Evolutionary conservation across 495 filamentous ascomycete genomes (phyloP).

Genomic region (Aspergillus kassunensis): DNA sequence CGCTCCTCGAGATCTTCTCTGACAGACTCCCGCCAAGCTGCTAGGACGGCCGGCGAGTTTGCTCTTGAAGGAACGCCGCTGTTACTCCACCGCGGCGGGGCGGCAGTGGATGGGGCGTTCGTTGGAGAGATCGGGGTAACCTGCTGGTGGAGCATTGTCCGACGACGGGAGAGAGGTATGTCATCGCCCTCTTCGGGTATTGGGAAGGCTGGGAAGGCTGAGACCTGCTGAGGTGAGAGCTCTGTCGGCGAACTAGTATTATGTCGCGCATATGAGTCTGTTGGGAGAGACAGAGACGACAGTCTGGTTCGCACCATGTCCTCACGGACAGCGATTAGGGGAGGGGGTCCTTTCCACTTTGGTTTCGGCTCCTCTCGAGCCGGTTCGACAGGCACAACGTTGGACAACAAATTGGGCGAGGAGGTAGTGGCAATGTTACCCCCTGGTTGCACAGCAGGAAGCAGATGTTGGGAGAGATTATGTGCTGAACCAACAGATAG

Average conservation of each 20-base stretch:
- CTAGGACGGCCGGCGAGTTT: constrained; percentile 58
- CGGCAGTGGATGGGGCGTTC: constrained; percentile 13
- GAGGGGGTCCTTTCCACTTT: constrained; percentile 33
- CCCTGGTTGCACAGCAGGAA: constrained; percentile 8
- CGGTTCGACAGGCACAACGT: constrained; percentile 6
- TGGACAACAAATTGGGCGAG: neutral
- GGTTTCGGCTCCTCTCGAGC: constrained; percentile 18
- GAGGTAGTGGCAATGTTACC: constrained; percentile 4
- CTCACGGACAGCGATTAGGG: constrained; percentile 42
- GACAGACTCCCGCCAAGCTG: constrained; percentile 71
- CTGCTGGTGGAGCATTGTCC: constrained; percentile 44
- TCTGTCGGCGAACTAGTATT: constrained; percentile 27
- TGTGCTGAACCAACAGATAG: constrained; percentile 19
- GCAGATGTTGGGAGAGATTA: constrained; percentile 6
- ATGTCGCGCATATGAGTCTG: constrained; percentile 33
- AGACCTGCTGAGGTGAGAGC: constrained; percentile 3
- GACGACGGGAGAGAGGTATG: constrained; percentile 70
- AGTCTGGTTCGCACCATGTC: constrained; percentile 33
- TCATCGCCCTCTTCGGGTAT: constrained; percentile 49
- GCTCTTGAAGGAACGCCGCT: constrained; percentile 27
- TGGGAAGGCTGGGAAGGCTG: constrained; percentile 13
- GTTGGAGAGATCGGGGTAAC: constrained; percentile 18
- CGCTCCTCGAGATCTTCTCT: constrained; percentile 55
- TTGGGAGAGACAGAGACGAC: constrained; percentile 37
- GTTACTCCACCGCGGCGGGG: constrained; percentile 17